Evolutionary conservation across 805 yeast genomes (phyloP).

Genomic region (Candida methanosorbosa): DNA sequence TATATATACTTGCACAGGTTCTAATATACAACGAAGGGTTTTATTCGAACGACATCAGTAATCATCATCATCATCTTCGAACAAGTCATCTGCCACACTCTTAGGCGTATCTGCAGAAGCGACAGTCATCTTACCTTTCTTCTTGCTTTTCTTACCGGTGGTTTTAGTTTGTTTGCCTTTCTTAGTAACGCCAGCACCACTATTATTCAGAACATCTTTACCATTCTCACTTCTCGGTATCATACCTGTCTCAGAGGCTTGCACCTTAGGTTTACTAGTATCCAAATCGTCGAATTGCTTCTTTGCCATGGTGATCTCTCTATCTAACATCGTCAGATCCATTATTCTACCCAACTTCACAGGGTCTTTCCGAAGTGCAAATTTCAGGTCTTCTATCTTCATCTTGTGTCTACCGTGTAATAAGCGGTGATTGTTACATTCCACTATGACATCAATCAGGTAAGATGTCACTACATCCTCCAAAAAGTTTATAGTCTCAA

Average conservation of each 20-base stretch:
- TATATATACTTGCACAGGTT: neutral
- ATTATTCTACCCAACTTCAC: constrained; percentile 61
- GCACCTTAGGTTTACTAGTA: constrained; percentile 27
- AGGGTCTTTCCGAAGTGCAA: constrained; percentile 59
- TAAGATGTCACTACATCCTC: constrained; percentile 64
- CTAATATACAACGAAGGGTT: too few species aligned
- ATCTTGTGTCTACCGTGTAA: constrained; percentile 49
- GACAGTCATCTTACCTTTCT: neutral
- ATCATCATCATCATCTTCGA: neutral
- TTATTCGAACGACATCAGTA: too few species aligned
- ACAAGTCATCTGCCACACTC: neutral
- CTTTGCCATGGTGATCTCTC: constrained; percentile 56
- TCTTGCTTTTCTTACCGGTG: neutral
- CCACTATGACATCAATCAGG: constrained; percentile 40
- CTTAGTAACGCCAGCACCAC: too few species aligned
- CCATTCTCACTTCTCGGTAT: constrained; percentile 7
- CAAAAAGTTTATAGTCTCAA: constrained; percentile 54
- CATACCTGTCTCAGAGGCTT: constrained; percentile 8
- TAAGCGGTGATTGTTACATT: constrained; percentile 44
- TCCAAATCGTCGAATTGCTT: constrained; percentile 60
- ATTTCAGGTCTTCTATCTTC: constrained; percentile 65
- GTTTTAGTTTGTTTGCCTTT: neutral
- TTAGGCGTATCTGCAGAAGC: too few species aligned
- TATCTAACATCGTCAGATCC: constrained; percentile 51
- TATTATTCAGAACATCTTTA: neutral